A percentile compares a stretch with the other conserved stretches of the same genome.
These are phyloP conservation scores for Coffea humblotiana DNA, from an alignment of 305 asterid genomes.

Conservation along the genomic window DNA sequence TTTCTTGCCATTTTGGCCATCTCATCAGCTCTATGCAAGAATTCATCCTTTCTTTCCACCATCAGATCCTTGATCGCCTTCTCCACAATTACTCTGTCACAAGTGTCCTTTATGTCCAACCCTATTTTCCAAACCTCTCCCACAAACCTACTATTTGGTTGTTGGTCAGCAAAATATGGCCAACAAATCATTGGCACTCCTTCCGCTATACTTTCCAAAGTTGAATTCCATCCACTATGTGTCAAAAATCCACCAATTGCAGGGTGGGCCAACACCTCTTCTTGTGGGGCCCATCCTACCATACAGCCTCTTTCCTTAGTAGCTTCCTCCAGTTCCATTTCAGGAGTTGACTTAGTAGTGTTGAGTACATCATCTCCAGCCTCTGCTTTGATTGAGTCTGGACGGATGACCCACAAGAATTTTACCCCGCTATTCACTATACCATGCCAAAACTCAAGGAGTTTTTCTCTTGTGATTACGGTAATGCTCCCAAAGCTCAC, in stretches of 20 bases:
- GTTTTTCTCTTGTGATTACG: constrained; percentile 31
- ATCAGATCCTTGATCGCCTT: constrained; percentile 49
- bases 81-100: constrained; percentile 57
- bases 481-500: constrained; percentile 70
- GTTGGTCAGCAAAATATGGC: constrained; percentile 72
- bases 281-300: constrained; percentile 82
- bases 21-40: constrained; percentile 32
- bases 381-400: constrained; percentile 34
- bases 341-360: constrained; percentile 14
- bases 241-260: constrained; percentile 67
- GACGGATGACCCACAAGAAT: constrained; percentile 71
- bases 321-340: constrained; percentile 30
- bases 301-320: constrained; percentile 50
- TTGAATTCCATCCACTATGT: constrained; percentile 80
- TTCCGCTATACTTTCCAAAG: constrained; percentile 50
- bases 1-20: constrained; percentile 47
- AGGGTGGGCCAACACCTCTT: constrained; percentile 60
- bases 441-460: constrained; percentile 64
- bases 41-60: constrained; percentile 58
- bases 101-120: constrained; percentile 73
- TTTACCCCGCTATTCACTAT: constrained; percentile 51
- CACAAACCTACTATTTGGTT: constrained; percentile 63
- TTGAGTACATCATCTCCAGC: constrained; percentile 15
- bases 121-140: constrained; percentile 60
- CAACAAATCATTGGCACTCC: constrained; percentile 80